Conservation (phyloP, 768 basidiomycete genomes). For the Mycena maculata region DNA sequence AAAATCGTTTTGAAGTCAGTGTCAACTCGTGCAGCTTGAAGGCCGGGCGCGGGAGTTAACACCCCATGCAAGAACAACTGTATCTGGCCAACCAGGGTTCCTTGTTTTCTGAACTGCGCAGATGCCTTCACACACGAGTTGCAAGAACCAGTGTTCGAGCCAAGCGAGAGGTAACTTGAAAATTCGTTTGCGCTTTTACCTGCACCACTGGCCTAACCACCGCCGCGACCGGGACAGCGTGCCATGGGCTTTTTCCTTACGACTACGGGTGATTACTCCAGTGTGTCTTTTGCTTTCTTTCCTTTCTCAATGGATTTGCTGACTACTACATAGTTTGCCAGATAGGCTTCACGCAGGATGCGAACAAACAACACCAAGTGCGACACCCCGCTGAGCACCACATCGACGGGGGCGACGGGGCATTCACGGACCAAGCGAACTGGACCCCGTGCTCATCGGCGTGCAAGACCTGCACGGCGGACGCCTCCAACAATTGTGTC, state of each 20-base stretch:
- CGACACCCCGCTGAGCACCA: constrained; percentile 61
- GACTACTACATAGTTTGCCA: constrained; percentile 60
- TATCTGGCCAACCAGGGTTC: no score
- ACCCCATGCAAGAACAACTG: no score
- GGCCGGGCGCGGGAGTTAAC: no score
- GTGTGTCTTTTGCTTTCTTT: constrained; percentile 46
- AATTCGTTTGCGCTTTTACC: no score
- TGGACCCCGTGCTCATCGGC: constrained; percentile 71
- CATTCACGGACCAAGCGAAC: constrained; percentile 62
- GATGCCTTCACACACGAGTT: no score
- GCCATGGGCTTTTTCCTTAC: constrained; percentile 72
- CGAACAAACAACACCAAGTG: constrained; percentile 76
- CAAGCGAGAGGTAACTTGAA: no score
- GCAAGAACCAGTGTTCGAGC: no score
- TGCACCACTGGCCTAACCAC: constrained; percentile 72
- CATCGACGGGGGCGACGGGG: constrained; percentile 65
- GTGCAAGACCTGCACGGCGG: constrained; percentile 76
- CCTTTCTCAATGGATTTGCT: neutral
- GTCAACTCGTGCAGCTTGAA: no score
- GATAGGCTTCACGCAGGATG: constrained; percentile 74
- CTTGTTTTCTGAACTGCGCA: no score
- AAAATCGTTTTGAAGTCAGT: no score
- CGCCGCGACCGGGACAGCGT: constrained; percentile 72
- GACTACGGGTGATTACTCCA: constrained; percentile 68
- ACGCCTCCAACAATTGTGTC: constrained; percentile 74